Evolutionary conservation across 225 moss, liverwort and hornwort genomes (phyloP), one percentile per base, ranked within the genome.

Genomic region (Lunularia cruciata): DNA sequence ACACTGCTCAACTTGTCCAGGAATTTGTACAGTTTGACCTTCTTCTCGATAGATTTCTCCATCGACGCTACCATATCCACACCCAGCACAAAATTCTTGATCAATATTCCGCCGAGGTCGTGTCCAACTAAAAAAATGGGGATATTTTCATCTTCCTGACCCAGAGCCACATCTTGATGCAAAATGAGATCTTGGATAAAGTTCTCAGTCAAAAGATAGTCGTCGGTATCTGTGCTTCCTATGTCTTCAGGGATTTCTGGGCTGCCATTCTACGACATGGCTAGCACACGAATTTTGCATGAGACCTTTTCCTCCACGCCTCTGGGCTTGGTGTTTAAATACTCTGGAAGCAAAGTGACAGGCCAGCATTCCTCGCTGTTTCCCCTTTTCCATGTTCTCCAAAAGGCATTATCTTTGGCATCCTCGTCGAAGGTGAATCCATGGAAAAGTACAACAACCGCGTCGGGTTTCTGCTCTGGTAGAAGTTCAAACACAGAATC

Each of bases 361-460:
- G 40, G 40, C 40, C 35, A 12, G 20, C 22, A 34, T 0, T 12
- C 27, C 15, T 65, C 46, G 65, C 65, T 65, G 19, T 65, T 9
- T 16, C 32, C 47, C 65, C 30, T 46, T 32, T 45, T 65, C 65
- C 65, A 65, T 0, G 65, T 65, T 16, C 65, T 65, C 65, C 65
- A 65, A 47, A 46, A 47, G 0, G 65, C 9, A 9, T 28, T 11
- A n/a, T n/a, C n/a, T 20, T 32, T 15, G 27, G 45, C 28, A 11
- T 46, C 45, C 20, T 47, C 65, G 18, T 65, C 31, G n/a, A 28
- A 27, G 18, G 28, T 45, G 1, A 46, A 10, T 8, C 65, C 65
- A 18, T 65, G 65, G 28, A 65, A 65, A 8, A 65, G 47, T 2
- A 65, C 46, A 3, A 65, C 0, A 14, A 45, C 65, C 15, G 47